Base-by-base conservation (phyloP, 352 stramenopile genomes). In the Phytophthora agathidicida region DNA sequence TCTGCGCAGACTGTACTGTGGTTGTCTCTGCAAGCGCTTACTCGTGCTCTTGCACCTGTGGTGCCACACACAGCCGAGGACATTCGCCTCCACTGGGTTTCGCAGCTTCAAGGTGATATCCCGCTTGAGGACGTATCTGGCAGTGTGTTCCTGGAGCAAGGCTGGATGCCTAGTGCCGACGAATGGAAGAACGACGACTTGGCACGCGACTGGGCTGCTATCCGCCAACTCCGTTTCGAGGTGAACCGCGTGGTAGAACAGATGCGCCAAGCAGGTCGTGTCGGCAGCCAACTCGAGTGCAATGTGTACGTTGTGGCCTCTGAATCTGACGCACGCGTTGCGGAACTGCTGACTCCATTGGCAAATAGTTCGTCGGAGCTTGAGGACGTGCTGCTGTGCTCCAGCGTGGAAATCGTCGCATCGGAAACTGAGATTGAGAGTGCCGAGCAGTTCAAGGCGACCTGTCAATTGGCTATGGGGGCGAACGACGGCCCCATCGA, bases 11-110 rank as follows among this genome's bases (percentile, higher is more conserved):
- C 93, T 20, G 94, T 94, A 41, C 52, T 94, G 19, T 88, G 80
- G 74, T 39, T 84, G 28, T 84, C 82, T 33, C 62, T 94, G 13
- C 69, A 89, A 56, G 70, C 80, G 6, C 62, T 92, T 24, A 84
- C 79, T 24, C 75, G 71, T 14, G 76, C 77, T 9, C 67, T 94
- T 2, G 93, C 96, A 8, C 96, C 97, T 1, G 87, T 99, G 36
- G 71, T 98, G 11, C 97, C 95, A 28, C 96, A 99, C 74, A 98
- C 98, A 50, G 94, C 96, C 13, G 96, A 99, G 61, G 97, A 99
- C 66, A 98, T 99, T 60, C 98, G 93, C 54, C 83, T 98, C 54
- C 87, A 96, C 51, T 86, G 81, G 56, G 58, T 75, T 10, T 75
- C 82, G 11, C 78, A 89, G 50, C 48, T 78, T 3, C 67, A 80